A percentile compares a stretch with the other conserved stretches of the same genome.
Evolutionary conservation across 1,284 basidiomycete species (phyloP).

Genomic region (Apiotrichum veenhuisii): DNA sequence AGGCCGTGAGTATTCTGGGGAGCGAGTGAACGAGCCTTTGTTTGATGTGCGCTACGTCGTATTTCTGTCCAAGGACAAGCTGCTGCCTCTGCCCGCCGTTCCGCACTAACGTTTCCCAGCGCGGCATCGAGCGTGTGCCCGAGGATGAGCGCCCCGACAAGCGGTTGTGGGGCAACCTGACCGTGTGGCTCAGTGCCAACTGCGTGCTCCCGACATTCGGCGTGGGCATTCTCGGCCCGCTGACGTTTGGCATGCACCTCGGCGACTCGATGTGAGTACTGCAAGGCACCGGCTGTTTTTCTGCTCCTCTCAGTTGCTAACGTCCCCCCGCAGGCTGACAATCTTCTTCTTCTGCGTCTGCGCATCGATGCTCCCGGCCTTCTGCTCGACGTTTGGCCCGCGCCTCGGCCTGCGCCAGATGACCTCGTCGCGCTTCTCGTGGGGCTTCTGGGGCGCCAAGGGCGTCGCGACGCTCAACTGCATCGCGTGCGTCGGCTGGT

Average conservation of each 20-base stretch:
- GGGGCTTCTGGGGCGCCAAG: constrained; percentile 46
- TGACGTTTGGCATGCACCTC: constrained; percentile 30
- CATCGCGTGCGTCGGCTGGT: constrained; percentile 44
- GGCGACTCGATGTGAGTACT: constrained; percentile 30
- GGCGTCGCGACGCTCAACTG: constrained; percentile 37
- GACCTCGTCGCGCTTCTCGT: constrained; percentile 48
- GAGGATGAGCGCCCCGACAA: constrained; percentile 29
- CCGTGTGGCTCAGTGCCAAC: constrained; percentile 36
- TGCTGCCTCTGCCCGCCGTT: not conserved
- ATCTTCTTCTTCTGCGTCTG: constrained; percentile 35
- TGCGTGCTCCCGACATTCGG: constrained; percentile 41
- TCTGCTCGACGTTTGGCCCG: constrained; percentile 39
- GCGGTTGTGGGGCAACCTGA: constrained; percentile 27
- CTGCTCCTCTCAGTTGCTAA: not conserved
- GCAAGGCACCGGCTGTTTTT: not conserved
- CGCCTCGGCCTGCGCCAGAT: constrained; percentile 48
- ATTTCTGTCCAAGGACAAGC: not conserved
- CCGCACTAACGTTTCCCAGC: constrained; percentile 12
- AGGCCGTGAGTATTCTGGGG: constrained; percentile 37
- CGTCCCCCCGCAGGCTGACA: constrained; percentile 22
- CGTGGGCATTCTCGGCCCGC: constrained; percentile 33
- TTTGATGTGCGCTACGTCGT: too few species aligned
- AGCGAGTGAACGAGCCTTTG: too few species aligned
- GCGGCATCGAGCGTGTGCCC: constrained; percentile 42
- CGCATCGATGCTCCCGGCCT: constrained; percentile 29